Evolutionary conservation across 495 filamentous ascomycete species (phyloP), one percentile per base, ranked within the genome.

Genomic region (Aspergillus biplanus): DNA sequence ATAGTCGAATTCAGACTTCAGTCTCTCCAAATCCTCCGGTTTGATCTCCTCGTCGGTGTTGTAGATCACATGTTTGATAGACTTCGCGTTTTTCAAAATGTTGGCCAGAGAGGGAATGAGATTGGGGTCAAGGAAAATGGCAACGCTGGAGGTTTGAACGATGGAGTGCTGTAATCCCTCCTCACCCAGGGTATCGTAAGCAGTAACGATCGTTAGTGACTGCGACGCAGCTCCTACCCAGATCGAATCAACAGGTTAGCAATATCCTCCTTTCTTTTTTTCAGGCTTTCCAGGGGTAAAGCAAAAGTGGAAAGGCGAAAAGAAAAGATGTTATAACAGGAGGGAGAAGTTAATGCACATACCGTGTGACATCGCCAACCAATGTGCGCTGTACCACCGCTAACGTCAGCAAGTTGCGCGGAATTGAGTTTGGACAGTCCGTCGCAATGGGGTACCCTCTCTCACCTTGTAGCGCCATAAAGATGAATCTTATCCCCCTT

Each of bases 171-270:
- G 88, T 68, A 99, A 77, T 35, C 95, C 95, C 64, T 96, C 92
- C 78, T 97, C 92, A 34, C 95, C 95, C 33, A 99, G 87, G 8
- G 94, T 97, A 77, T 99, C 95, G 73, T 99, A 99, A 4, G 96
- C 94, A 33, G 96, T 99, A 42, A 98, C 95, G 64, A 98, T 94
- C 53, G 92, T 86, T 73, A 98, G 85, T 8, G 92, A 94, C 78
- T 99, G 96, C n/a, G 95, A 96, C 47, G 88, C 82, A 69, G 89
- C 88, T 52, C 76, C 75, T 78, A 52, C 54, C 54, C 16, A 56
- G 8, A 37, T 52, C 42, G 35, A 50, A 31, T 32, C 31, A 7
- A 15, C 21, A 16, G 46, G 21, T 27, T 27, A 27, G 21, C 21
- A 27, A 27, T 27, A 27, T 27, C 21, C 21, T 27, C 21, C 21